Base-by-base conservation (phyloP, 2,329 filamentous ascomycete species). In the Annulohypoxylon truncatum region DNA sequence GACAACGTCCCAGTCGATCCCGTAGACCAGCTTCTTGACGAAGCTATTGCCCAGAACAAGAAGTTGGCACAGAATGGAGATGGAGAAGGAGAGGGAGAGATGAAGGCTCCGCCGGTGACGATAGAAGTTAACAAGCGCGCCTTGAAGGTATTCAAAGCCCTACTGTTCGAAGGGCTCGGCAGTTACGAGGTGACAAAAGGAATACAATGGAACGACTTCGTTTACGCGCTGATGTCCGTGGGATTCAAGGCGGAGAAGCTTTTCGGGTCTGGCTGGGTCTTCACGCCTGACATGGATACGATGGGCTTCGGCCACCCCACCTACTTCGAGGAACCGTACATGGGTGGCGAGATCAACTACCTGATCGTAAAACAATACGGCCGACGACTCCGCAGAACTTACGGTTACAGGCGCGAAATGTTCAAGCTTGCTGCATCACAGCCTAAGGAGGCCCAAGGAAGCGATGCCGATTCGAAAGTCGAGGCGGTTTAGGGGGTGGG, bases 181-280 rank as follows among this genome's bases (percentile, higher is more conserved):
- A 13, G 22, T 33, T 52, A 51, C 12, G 26, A 29, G 12, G n/a
- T 35, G 38, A 10, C 38, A n/a, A 35, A 22, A 42, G 44, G 58
- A 1, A 18, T 69, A 15, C 13, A 28, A 10, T 69, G 64, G 67
- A 40, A 46, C 2, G 61, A 67, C 22, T 56, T 69, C 42, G 42
- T 69, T 13, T 28, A 67, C 10, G 40, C 61, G 8, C 53, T 67
- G 58, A 10, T 29, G 29, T 3, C 50, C 8, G 12, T 54, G 10
- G 51, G 50, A 1, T 65, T 62, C 40, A n/a, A 20, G 4, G 57
- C 46, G 2, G 51, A 47, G 56, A 67, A 67, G n/a, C 2, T 62
- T 15, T 61, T 50, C 40, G 50, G 50, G 3, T 69, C 58, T 9
- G 57, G 22, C 5, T 67, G 67, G 67, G 12, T 47, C 9, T 69